Base-by-base conservation (phyloP, 2,329 filamentous ascomycete genomes). In the Alternaria sp. region DNA sequence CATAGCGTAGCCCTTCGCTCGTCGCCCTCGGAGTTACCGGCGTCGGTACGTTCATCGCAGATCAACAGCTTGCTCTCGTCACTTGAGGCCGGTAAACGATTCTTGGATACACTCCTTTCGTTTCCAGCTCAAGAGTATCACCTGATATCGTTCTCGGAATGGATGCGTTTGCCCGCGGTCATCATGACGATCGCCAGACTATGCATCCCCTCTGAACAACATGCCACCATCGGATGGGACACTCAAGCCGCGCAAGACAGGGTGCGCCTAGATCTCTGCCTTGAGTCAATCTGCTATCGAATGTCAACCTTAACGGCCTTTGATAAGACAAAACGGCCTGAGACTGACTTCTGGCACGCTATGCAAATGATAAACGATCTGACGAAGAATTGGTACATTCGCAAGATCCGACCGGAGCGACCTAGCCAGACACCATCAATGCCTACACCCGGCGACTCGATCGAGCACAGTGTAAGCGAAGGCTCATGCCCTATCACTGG, bases 81-180 rank as follows among this genome's bases (percentile, higher is more conserved):
- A 7, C 63, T 78, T 1, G 91, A 90, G 75, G 92, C 94, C 71
- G 88, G 90, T 3, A 82, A 83, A 60, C 84, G 88, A 42, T 86
- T 88, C 4, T 87, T 94, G 36, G 88, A 92, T 75, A 82, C 88
- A 62, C 86, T 95, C 30, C 84, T 94, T 4, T 86, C 85, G 24
- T 85, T 93, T 22, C 85, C 88, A 5, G 93, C 90, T n/a, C 92
- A 68, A 0, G 66, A 75, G 4, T 77, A 77, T 48, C 65, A 75
- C 51, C 57, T 74, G 1, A 59, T 78, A 12, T 72, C 75, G 3
- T 76, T 76, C 32, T 61, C 70, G 7, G 75, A 76, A 39, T 78
- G 75, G 75, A 73, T 73, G 66, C 70, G 69, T 12, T 57, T 78
- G 7, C 75, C 75, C 6, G 54, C 63, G 16, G 72, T 73, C 7